A percentile compares a stretch with the other conserved stretches of the same genome.
These are phyloP conservation scores for Colletotrichum echinochloae DNA, from an alignment of 2,329 filamentous ascomycete genomes.

Conservation along the genomic window DNA sequence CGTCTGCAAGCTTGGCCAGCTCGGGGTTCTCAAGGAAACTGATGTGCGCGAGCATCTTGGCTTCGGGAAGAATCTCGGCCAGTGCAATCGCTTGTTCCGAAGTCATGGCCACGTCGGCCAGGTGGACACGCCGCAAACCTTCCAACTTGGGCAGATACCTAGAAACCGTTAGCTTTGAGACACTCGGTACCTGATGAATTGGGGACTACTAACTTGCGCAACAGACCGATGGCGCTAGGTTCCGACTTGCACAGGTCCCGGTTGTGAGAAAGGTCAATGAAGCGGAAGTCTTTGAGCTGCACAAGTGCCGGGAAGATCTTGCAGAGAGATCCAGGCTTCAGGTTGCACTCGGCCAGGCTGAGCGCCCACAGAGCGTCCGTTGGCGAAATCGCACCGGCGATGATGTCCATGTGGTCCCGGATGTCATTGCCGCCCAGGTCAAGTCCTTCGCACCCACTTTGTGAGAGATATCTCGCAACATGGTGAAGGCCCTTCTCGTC, in stretches of 20 bases:
- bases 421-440: constrained; percentile 90
- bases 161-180: constrained; percentile 17
- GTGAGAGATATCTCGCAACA: constrained; percentile 80
- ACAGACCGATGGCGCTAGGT: constrained; percentile 78
- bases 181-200: neutral
- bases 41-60: constrained; percentile 83
- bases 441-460: constrained; percentile 84
- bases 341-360: constrained; percentile 86
- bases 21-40: constrained; percentile 86
- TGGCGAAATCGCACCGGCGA: constrained; percentile 65
- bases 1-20: constrained; percentile 76
- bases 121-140: constrained; percentile 84
- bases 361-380: constrained; percentile 79
- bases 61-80: constrained; percentile 90
- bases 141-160: constrained; percentile 84
- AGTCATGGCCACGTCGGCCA: constrained; percentile 85
- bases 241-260: constrained; percentile 79
- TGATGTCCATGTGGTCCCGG: constrained; percentile 63
- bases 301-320: constrained; percentile 80
- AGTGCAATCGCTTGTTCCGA: constrained; percentile 91
- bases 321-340: constrained; percentile 78
- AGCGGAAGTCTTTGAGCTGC: constrained; percentile 79
- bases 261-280: constrained; percentile 94
- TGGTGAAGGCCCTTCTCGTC: constrained; percentile 80
- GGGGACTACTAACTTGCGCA: constrained; percentile 76